These are phyloP conservation scores for Beauveria brongniartii DNA, from an alignment of 2,329 filamentous ascomycete genomes.

Conservation along the genomic window DNA sequence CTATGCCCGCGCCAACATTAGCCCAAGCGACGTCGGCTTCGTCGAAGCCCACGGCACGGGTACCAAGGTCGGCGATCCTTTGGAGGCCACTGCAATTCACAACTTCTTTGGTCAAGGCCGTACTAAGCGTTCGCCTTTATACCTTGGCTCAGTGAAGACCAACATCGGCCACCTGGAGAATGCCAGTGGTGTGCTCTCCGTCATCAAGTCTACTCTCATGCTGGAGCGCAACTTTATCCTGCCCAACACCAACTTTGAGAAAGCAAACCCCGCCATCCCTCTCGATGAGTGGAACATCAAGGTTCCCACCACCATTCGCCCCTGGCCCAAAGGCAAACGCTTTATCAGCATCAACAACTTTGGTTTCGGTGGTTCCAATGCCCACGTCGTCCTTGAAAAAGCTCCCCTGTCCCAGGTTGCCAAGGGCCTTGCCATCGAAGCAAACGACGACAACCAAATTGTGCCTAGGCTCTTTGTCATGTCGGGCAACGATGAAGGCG, in stretches of 20 bases:
- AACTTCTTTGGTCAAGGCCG: conserved; percentile 33
- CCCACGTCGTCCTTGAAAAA: conserved; percentile 31
- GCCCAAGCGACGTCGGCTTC: conserved; percentile 23
- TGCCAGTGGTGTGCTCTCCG: conserved; percentile 40
- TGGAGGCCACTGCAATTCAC: conserved; percentile 42
- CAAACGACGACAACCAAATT: conserved; percentile 7
- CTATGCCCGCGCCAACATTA: conserved; percentile 25
- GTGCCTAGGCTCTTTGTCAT: conserved; percentile 34
- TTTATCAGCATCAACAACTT: conserved; percentile 44
- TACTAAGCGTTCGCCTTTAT: conserved; percentile 33
- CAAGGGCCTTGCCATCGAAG: conserved; percentile 4
- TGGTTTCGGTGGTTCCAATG: conserved; percentile 37
- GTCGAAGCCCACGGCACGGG: conserved; percentile 50
- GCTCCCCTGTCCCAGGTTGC: conserved; percentile 23
- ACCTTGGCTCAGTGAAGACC: conserved; percentile 41
- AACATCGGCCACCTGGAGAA: conserved; percentile 46
- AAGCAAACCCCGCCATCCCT: conserved; percentile 40
- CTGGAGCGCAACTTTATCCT: conserved; percentile 42
- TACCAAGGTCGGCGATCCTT: conserved; percentile 46
- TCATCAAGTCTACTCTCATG: conserved; percentile 45
- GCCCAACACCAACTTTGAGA: conserved; percentile 42
- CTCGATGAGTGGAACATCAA: conserved; percentile 43
- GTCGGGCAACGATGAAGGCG: conserved; percentile 30
- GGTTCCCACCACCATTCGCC: conserved; percentile 34
- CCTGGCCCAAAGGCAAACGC: conserved; percentile 40